These are phyloP conservation scores for Colletotrichum tamarilloi DNA, from an alignment of 2,329 filamentous ascomycete genomes.

Conservation along the genomic window DNA sequence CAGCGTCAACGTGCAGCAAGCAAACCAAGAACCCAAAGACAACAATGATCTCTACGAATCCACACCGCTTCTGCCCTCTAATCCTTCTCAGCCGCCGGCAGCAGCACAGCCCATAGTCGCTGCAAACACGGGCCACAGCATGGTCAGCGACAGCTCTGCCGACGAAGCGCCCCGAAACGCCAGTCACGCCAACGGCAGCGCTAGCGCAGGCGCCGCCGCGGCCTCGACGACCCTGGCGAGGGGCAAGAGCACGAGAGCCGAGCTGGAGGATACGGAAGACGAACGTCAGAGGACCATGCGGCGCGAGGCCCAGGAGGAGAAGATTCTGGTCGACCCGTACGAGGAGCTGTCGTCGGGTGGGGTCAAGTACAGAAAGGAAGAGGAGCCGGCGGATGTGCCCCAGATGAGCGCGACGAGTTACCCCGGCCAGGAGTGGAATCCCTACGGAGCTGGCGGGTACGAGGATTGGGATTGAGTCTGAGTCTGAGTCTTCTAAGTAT, in stretches of 20 bases:
- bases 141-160: constrained; percentile 30
- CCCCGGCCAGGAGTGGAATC: constrained; percentile 78
- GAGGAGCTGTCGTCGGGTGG: constrained; percentile 40
- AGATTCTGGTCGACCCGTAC: constrained; percentile 56
- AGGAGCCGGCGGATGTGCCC: constrained; percentile 56
- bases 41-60: constrained; percentile 46
- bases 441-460: constrained; percentile 51
- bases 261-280: constrained; percentile 55
- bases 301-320: constrained; percentile 62
- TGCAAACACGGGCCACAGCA: constrained; percentile 32
- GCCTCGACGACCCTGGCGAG: constrained; percentile 19
- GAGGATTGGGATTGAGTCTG: constrained; percentile 30
- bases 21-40: constrained; percentile 38
- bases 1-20: constrained; percentile 36
- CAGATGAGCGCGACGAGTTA: constrained; percentile 76
- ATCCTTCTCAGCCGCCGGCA: neutral
- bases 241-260: constrained; percentile 42
- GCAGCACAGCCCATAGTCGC: constrained; percentile 15
- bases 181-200: constrained; percentile 34
- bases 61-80: constrained; percentile 41
- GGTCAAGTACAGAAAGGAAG: constrained; percentile 48
- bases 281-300: constrained; percentile 57
- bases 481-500: neutral
- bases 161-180: constrained; percentile 33
- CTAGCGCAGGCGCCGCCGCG: neutral